Conservation (phyloP, 179 eudicot species). For the Actinidia arguta region DNA sequence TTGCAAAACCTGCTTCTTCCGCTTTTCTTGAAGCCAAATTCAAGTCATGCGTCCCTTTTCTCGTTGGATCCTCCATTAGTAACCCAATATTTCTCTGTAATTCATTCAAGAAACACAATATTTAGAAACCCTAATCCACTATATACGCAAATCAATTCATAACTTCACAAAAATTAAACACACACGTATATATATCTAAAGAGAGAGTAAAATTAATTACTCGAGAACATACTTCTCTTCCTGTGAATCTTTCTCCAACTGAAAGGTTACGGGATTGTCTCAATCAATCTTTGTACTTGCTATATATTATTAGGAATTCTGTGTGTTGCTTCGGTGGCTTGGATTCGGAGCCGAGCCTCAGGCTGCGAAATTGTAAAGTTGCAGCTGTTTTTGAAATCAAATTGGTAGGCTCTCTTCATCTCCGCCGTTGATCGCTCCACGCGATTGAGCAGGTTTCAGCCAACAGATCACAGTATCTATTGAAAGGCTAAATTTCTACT, state of each 20-base stretch:
- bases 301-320: neutral
- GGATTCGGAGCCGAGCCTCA: slow-evolving; percentile 16
- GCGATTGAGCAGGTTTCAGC: no score
- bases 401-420: slow-evolving; percentile 21
- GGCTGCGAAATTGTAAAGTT: slow-evolving; percentile 13
- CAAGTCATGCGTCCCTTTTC: slow-evolving; percentile 55
- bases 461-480: no score
- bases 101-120: slow-evolving; percentile 3
- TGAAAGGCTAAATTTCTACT: no score
- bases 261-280: neutral
- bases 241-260: slow-evolving; percentile 8
- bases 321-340: slow-evolving; percentile 1
- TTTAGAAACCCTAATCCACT: slow-evolving; percentile 14
- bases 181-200: no score
- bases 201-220: no score
- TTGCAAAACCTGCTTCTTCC: slow-evolving; percentile 84
- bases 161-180: no score
- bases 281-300: neutral
- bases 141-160: neutral
- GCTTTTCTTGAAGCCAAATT: slow-evolving; percentile 91
- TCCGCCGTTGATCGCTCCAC: neutral
- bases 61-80: slow-evolving; percentile 59
- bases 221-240: slow-evolving; percentile 16
- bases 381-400: slow-evolving; percentile 23
- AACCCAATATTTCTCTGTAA: slow-evolving; percentile 2